Evolutionary conservation across 1,139 yeast species (phyloP), one percentile per base, ranked within the genome.

Genomic region (Suhomyces maxii): DNA sequence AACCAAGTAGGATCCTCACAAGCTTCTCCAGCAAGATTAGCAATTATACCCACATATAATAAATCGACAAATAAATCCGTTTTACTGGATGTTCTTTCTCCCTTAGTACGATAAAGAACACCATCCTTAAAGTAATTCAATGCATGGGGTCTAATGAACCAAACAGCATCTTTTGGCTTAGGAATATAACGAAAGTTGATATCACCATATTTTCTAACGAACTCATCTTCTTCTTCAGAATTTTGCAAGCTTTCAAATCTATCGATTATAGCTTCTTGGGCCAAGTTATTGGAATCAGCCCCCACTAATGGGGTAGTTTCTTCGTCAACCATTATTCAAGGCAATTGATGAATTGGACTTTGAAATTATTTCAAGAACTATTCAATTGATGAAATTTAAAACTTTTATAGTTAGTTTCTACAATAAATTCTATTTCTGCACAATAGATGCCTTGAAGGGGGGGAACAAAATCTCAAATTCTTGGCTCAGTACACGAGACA

Each of bases 1-100:
- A 59, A 60, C 34, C 83, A 83, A 34, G 73, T 62, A 14, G 84
- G 83, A 23, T 73, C 60, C 47, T 76, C 80, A 11, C 79, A 71
- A 0, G 85, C 86, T 39, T 64, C 65, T 2, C 80, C 73, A 0
- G 88, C 87, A 46, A 83, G 65, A 50, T 80, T 80, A 31, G 86
- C 81, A 32, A 82, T 80, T 43, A 83, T 78, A 2, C 86, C 88
- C 52, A 83, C 88, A 54, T 83, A 83, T 55, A 82, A 65, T 63
- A 83, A 72, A 60, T 83, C 88, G 42, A 83, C 63, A 53, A 83
- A 83, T 61, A 83, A 71, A 56, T 83, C 88, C 12, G 79, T 71
- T 42, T 74, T 75, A 1, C 77, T 70, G 7, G 83, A 72, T 18
- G 70, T 60, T 36, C 88, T 62, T 57, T 82, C 87, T 9, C 78